Conservation (phyloP, 176 grass and related monocot species). For the Urochloa ruziziensis region DNA sequence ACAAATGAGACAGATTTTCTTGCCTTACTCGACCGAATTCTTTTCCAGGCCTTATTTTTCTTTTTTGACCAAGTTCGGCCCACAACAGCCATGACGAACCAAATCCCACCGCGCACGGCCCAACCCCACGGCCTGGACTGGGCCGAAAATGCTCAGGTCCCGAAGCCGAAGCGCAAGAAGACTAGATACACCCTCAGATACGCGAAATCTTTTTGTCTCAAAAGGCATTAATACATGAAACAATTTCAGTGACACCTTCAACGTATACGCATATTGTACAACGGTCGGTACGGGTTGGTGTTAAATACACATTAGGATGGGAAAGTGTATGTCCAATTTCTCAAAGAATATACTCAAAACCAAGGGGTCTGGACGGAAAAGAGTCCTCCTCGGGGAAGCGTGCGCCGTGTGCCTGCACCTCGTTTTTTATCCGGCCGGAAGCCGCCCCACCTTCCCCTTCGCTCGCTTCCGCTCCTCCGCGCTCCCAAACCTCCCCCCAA, state of each 20-base stretch:
- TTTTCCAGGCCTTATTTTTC: too few species aligned
- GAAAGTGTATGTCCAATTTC: neutral
- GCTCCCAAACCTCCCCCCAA: conserved; percentile 40
- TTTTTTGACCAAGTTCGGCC: too few species aligned
- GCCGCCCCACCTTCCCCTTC: neutral
- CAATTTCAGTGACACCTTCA: neutral
- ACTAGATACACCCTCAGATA: neutral
- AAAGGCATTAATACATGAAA: neutral
- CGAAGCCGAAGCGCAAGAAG: too few species aligned
- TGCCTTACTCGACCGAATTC: too few species aligned
- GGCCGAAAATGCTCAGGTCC: too few species aligned
- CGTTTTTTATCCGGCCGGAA: conserved; percentile 43
- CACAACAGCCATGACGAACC: too few species aligned
- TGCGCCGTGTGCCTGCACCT: conserved; percentile 2
- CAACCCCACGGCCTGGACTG: too few species aligned
- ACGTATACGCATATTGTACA: neutral
- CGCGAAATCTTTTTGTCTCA: neutral
- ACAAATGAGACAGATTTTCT: too few species aligned
- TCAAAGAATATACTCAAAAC: neutral
- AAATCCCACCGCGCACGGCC: too few species aligned
- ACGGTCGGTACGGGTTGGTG: too few species aligned
- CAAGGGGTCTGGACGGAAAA: conserved; percentile 13
- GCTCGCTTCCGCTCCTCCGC: conserved; percentile 20
- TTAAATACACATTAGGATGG: too few species aligned
- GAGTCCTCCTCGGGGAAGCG: neutral